These are phyloP conservation scores for Bombardia bombarda DNA, from an alignment of 495 filamentous ascomycete genomes.

Conservation along the genomic window DNA sequence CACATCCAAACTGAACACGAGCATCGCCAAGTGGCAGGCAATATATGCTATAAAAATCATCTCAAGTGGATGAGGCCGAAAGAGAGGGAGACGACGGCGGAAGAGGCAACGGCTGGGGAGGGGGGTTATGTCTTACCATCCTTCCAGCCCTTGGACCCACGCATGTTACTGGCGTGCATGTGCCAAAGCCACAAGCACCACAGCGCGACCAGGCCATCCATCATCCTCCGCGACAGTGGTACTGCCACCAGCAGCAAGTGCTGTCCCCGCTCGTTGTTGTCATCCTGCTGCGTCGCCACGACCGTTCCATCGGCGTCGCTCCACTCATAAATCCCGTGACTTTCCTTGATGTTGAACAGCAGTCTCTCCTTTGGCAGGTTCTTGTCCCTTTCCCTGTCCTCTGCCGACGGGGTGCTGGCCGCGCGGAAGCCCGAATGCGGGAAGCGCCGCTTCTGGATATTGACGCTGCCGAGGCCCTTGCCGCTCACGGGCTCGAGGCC, in stretches of 20 bases:
- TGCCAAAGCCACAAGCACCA: slow-evolving; percentile 31
- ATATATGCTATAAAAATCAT: too few relatives aligned
- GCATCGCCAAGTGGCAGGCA: too few relatives aligned
- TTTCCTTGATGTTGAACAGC: slow-evolving; percentile 16
- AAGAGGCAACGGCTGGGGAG: too few relatives aligned
- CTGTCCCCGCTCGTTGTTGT: neutral
- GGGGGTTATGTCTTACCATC: too few relatives aligned
- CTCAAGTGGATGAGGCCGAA: too few relatives aligned
- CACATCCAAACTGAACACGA: neutral
- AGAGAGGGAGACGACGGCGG: too few relatives aligned
- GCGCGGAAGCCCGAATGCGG: slow-evolving; percentile 19
- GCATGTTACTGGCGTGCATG: slow-evolving; percentile 1
- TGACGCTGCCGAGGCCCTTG: slow-evolving; percentile 14
- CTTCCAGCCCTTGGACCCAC: slow-evolving; percentile 2
- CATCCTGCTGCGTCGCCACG: slow-evolving; percentile 19
- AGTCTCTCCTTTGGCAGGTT: slow-evolving; percentile 10
- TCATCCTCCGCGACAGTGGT: slow-evolving; percentile 15
- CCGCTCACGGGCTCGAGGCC: slow-evolving; percentile 12
- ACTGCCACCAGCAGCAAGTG: slow-evolving; percentile 16
- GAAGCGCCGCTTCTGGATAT: slow-evolving; percentile 13
- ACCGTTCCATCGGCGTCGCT: slow-evolving; percentile 11
- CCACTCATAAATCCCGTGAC: slow-evolving; percentile 19
- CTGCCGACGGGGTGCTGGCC: slow-evolving; percentile 10
- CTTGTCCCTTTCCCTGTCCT: slow-evolving; percentile 11
- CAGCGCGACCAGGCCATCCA: slow-evolving; percentile 24